Evolutionary conservation across 2,329 filamentous ascomycete genomes (phyloP), one percentile per base, ranked within the genome.

Genomic region (Fonsecaea monophora): DNA sequence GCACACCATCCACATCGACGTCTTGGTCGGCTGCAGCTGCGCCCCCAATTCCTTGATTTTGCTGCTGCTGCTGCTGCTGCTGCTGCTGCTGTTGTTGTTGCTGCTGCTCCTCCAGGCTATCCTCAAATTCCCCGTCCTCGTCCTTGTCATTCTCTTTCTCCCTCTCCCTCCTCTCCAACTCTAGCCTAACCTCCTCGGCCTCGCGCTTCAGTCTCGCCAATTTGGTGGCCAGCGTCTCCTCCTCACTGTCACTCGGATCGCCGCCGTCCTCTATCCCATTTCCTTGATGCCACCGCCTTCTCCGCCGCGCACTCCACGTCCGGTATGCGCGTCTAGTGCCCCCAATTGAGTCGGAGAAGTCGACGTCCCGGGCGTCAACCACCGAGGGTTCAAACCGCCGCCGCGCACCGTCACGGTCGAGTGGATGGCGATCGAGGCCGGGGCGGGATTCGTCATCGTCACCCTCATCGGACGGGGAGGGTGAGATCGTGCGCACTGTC

Each of bases 331-430:
- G 92, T 69, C 92, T 87, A 78, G 94, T 94, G 55, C 88, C 88
- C 66, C 88, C 89, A 42, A 98, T 89, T 61, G 94, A 90, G 78
- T 97, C 94, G 2, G 94, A 96, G 77, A 97, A 95, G 78, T 97
- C 92, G 30, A 90, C 92, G 25, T 90, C 88, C 60, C 86, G 85
- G 5, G 92, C 89, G 75, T 96, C 91, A 37, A 96, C 87, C 48
- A 87, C 85, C 9, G 90, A 84, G 2, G 91, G 89, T 62, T 90
- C 83, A 77, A 99, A 99, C 53, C 89, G 87, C 37, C 87, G 88
- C 64, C 94, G 89, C 53, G 95, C 95, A 76, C 92, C 86, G 73
- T 92, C 86, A 70, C 92, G 88, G 69, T 91, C 89, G 8, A 98
- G 82, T 30, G 89, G 87, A 40, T 90, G 89, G 71, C 89, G 89